A percentile compares a stretch with the other conserved stretches of the same genome.
These are phyloP conservation scores for Phytomonas sp. DNA, from an alignment of 208 protist species.

Conservation along the genomic window DNA sequence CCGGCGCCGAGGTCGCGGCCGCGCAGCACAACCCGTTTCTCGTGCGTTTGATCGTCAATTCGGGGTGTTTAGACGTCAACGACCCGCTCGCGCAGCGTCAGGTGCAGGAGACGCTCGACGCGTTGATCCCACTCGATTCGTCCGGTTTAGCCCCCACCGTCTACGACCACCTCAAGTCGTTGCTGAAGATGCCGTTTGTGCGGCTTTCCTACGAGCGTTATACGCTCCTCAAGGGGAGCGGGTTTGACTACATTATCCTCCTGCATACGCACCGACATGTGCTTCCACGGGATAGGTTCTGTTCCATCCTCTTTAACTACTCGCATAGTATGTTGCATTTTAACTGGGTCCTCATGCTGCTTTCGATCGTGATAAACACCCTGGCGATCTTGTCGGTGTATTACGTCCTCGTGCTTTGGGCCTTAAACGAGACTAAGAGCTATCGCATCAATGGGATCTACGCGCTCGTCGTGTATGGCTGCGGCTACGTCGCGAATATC, in stretches of 20 bases:
- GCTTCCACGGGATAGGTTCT: constrained; percentile 26
- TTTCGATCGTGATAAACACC: constrained; percentile 23
- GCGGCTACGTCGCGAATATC: constrained; percentile 54
- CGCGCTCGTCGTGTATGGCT: constrained; percentile 52
- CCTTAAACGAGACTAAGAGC: constrained; percentile 16
- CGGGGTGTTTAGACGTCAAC: constrained; percentile 31
- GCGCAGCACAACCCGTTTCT: constrained; percentile 60
- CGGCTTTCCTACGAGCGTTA: constrained; percentile 47
- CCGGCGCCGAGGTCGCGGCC: constrained; percentile 42
- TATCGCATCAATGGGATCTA: constrained; percentile 45
- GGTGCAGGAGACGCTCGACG: constrained; percentile 56
- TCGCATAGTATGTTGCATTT: constrained; percentile 21
- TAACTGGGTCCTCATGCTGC: constrained; percentile 38
- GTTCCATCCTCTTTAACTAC: constrained; percentile 42
- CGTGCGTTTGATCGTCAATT: constrained; percentile 55
- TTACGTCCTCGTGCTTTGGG: constrained; percentile 35
- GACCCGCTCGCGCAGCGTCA: constrained; percentile 40
- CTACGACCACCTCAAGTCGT: constrained; percentile 60
- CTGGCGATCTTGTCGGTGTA: constrained; percentile 28
- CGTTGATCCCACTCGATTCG: constrained; percentile 25
- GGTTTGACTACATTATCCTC: constrained; percentile 75
- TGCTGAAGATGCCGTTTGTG: constrained; percentile 55
- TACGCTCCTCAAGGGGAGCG: constrained; percentile 49
- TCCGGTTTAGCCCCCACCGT: constrained; percentile 30
- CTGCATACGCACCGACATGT: constrained; percentile 61